phyloP scores from a whole-genome alignment of 495 filamentous ascomycete species.

The Xylaria intraflava region DNA sequence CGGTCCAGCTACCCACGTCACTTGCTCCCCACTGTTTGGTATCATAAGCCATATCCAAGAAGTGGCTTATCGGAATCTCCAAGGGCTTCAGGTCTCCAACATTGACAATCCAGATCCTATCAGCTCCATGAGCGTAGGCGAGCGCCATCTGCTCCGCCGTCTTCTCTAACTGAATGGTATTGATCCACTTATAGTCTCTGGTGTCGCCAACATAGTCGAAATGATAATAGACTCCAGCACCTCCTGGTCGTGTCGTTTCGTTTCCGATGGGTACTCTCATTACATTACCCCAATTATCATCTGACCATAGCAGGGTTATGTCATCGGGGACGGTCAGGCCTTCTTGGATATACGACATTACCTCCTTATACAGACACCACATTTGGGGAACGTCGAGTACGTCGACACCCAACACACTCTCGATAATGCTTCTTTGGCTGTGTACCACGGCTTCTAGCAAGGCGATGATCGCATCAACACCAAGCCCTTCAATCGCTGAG shows the following conservation, averaged over 20 bases:
- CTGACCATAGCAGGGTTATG: slow-evolving; percentile 66
- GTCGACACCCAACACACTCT: slow-evolving; percentile 48
- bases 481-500: slow-evolving; percentile 48
- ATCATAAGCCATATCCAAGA: slow-evolving; percentile 62
- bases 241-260: slow-evolving; percentile 54
- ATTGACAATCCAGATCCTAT: slow-evolving; percentile 70
- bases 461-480: slow-evolving; percentile 48
- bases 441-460: slow-evolving; percentile 54
- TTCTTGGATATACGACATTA: slow-evolving; percentile 59
- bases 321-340: slow-evolving; percentile 65
- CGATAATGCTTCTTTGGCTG: slow-evolving; percentile 51
- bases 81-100: slow-evolving; percentile 67
- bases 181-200: slow-evolving; percentile 65
- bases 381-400: slow-evolving; percentile 57
- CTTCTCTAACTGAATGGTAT: slow-evolving; percentile 60
- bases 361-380: slow-evolving; percentile 69
- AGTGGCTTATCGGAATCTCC: slow-evolving; percentile 63
- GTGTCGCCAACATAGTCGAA: slow-evolving; percentile 66
- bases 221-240: slow-evolving; percentile 73
- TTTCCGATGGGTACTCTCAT: slow-evolving; percentile 56
- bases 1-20: slow-evolving; percentile 50
- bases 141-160: slow-evolving; percentile 60
- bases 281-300: slow-evolving; percentile 71
- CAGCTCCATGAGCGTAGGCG: slow-evolving; percentile 54
- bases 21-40: slow-evolving; percentile 47